Conservation (phyloP, 306 rosid species). For the Macrotyloma uniflorum region DNA sequence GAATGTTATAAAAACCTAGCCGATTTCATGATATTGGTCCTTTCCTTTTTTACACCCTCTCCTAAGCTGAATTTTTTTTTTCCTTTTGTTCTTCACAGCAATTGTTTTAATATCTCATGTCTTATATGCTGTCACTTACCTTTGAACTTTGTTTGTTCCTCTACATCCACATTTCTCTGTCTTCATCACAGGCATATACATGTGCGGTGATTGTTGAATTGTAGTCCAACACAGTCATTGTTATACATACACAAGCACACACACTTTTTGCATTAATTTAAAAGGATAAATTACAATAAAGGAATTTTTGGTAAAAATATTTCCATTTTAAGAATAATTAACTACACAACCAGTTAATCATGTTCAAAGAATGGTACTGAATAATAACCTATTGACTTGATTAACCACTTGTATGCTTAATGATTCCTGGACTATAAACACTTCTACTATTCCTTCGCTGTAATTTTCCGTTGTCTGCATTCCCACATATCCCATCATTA, state of each 20-base stretch:
- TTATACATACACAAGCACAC: neutral
- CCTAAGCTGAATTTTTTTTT: neutral
- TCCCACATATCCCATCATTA: neutral
- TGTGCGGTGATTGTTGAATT: neutral
- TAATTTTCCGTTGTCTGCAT: neutral
- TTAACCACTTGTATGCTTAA: constrained; percentile 13
- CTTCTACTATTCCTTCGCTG: neutral
- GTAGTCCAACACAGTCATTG: constrained; percentile 16
- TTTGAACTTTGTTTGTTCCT: constrained; percentile 1
- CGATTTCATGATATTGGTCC: constrained; percentile 7
- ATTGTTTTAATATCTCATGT: neutral
- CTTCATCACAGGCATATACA: neutral
- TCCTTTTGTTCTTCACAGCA: neutral
- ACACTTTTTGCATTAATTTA: constrained; percentile 7
- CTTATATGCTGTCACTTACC: constrained; percentile 7
- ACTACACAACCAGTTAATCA: neutral
- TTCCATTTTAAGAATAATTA: neutral
- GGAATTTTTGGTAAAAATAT: constrained; percentile 16
- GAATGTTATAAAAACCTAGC: constrained; percentile 13
- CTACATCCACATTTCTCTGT: neutral
- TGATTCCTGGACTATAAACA: neutral
- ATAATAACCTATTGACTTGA: constrained; percentile 18
- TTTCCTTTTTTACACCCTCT: neutral
- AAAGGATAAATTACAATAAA: neutral
- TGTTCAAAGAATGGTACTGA: constrained; percentile 24